Evolutionary conservation across 306 rosid species (phyloP), one percentile per base, ranked within the genome.

Genomic region (Medicago lupulina): DNA sequence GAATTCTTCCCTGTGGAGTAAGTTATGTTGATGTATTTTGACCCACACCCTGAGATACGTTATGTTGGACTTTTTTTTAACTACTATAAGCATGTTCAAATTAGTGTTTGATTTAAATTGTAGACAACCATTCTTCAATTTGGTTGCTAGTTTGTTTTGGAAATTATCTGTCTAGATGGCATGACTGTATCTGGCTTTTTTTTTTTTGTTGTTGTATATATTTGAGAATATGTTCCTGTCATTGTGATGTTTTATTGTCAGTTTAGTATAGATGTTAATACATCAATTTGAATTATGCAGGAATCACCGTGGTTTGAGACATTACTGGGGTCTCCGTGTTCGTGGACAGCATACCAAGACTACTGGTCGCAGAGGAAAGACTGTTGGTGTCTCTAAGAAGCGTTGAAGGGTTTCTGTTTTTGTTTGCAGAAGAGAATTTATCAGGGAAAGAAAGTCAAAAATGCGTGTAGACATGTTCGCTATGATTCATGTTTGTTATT

Each of bases 331-430:
- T 50, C 98, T 92, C 15, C 96, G 96, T 4, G 96, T 92, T 9
- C 98, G 98, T 58, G 98, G 98, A 12, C 98, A 92, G 90, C 98
- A 92, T 85, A 92, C 98, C 54, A 92, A 92, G 86, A 92, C 98
- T 13, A 92, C 72, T 1, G 72, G 72, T 21, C 72, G 72, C 39
- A 67, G 72, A 8, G 72, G 72, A 43, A 67, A 67, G 4, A 67
- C 72, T 44, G 72, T 67, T 13, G 72, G 72, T 67, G 72, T 67
- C 94, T 70, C 73, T 1, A 68, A 92, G 17, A 58, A 67, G 72
- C 72, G 72, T 19, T 67, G 0, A 43, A 44, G 17, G 43, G 55
- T 66, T 17, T 40, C 17, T 65, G 31, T 9, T 66, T 66, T 41
- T 66, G 53, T 9, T 40, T 66, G 71, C 16, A 18, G 50, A n/a